phyloP scores from a whole-genome alignment of 2,329 filamentous ascomycete genomes.

The Onygenales sp. region DNA sequence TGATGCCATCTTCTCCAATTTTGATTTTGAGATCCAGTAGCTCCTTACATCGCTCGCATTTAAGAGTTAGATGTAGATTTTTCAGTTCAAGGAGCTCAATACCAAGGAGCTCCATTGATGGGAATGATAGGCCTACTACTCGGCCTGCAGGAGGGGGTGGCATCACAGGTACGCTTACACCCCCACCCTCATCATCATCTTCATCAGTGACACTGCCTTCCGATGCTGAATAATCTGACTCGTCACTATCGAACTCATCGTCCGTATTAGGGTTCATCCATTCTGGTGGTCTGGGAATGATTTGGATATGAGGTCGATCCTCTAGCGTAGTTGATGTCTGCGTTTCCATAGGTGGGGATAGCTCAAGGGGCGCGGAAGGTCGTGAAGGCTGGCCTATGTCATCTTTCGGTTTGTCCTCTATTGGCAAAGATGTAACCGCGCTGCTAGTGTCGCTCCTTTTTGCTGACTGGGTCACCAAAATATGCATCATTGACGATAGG shows the following conservation, averaged over 20 bases:
- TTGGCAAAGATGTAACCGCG: neutral
- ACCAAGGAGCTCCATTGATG: slow-evolving; percentile 64
- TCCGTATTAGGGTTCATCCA: slow-evolving; percentile 44
- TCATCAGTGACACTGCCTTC: slow-evolving; percentile 31
- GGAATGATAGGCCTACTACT: slow-evolving; percentile 71
- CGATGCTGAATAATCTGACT: slow-evolving; percentile 36
- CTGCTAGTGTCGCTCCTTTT: slow-evolving; percentile 13
- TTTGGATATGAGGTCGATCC: slow-evolving; percentile 56
- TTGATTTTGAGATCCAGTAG: slow-evolving; percentile 59
- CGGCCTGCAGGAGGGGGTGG: slow-evolving; percentile 44
- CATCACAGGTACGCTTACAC: slow-evolving; percentile 24
- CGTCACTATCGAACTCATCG: slow-evolving; percentile 26
- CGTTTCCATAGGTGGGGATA: slow-evolving; percentile 6
- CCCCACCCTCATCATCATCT: slow-evolving; percentile 32
- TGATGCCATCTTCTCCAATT: slow-evolving; percentile 38
- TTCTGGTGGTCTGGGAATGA: slow-evolving; percentile 69
- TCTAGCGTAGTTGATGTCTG: slow-evolving; percentile 16
- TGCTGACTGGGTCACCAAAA: slow-evolving; percentile 49
- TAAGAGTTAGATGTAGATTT: slow-evolving; percentile 59
- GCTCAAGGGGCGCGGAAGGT: slow-evolving; percentile 4
- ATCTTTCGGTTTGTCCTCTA: neutral
- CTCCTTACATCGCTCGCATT: slow-evolving; percentile 72
- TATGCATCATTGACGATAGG: slow-evolving; percentile 60
- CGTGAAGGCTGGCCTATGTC: neutral
- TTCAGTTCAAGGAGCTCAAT: slow-evolving; percentile 66